Conservation (phyloP, 371 early-diverging fungal genomes). For the Syncephalastrum racemosum region DNA sequence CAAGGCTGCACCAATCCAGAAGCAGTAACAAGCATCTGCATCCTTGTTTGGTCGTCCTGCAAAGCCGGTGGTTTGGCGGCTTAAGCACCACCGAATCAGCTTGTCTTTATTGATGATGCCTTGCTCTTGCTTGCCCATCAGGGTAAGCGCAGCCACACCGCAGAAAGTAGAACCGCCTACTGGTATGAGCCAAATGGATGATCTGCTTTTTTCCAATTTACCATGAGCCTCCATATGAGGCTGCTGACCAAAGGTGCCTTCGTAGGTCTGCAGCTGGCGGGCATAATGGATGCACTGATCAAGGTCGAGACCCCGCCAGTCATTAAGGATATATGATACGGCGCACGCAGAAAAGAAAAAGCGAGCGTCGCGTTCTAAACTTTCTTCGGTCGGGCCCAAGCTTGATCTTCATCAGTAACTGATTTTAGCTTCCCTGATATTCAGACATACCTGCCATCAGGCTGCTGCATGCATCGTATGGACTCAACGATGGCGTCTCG, state of each 20-base stretch:
- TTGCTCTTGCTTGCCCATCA: slow-evolving; percentile 66
- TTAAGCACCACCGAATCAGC: slow-evolving; percentile 79
- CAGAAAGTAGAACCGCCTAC: slow-evolving; percentile 87
- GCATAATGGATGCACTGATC: slow-evolving; percentile 68
- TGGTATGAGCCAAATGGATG: not conserved
- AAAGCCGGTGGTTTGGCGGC: slow-evolving; percentile 83
- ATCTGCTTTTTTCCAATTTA: slow-evolving; percentile 11
- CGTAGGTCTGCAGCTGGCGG: slow-evolving; percentile 70
- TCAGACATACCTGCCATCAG: slow-evolving; percentile 68
- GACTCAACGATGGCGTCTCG: slow-evolving; percentile 58
- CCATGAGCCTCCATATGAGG: slow-evolving; percentile 90
- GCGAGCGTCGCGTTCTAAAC: slow-evolving; percentile 83
- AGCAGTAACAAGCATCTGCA: slow-evolving; percentile 97
- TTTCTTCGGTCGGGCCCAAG: slow-evolving; percentile 65
- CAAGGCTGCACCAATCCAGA: slow-evolving; percentile 94
- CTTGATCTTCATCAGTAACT: slow-evolving; percentile 26
- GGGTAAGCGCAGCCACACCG: slow-evolving; percentile 81
- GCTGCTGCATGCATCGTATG: slow-evolving; percentile 66
- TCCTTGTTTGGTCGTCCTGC: slow-evolving; percentile 91
- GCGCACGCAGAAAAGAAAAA: slow-evolving; percentile 91
- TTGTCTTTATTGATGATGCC: slow-evolving; percentile 59
- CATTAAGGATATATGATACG: slow-evolving; percentile 79
- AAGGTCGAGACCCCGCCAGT: slow-evolving; percentile 82
- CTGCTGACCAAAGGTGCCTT: slow-evolving; percentile 80
- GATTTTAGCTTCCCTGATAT: not conserved